Evolutionary conservation across 192 early-diverging fungal species (phyloP).

Genomic region (Rhizophagus sp.): DNA sequence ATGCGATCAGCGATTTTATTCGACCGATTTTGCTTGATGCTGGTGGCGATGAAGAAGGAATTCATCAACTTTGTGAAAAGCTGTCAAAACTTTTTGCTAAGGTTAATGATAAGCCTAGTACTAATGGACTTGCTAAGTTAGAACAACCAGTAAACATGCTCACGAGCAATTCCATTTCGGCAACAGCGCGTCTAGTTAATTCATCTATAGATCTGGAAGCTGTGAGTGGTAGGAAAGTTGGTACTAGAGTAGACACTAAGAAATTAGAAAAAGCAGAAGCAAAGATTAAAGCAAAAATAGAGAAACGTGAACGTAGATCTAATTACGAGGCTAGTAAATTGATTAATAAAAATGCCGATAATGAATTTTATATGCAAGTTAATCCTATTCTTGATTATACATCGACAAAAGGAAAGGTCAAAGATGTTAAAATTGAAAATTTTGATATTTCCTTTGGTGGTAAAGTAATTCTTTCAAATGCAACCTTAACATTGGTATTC

Average conservation of each 20-base stretch:
- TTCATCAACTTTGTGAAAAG: constrained; percentile 68
- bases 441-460: constrained; percentile 97
- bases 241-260: constrained; percentile 72
- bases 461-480: constrained; percentile 88
- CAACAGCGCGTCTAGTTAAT: constrained; percentile 46
- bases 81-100: constrained; percentile 60
- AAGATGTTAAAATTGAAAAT: constrained; percentile 95
- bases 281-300: constrained; percentile 89
- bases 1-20: constrained; percentile 67
- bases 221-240: constrained; percentile 63
- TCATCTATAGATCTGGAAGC: constrained; percentile 66
- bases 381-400: constrained; percentile 90
- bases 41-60: constrained; percentile 57
- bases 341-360: constrained; percentile 63
- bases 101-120: constrained; percentile 43
- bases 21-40: constrained; percentile 69
- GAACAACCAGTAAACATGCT: constrained; percentile 72
- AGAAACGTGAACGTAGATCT: constrained; percentile 70
- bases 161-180: constrained; percentile 61
- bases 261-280: constrained; percentile 92
- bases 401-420: constrained; percentile 77
- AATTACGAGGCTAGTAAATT: constrained; percentile 78
- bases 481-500: constrained; percentile 78
- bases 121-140: constrained; percentile 50
- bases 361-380: constrained; percentile 78